Conservation (phyloP, 1,284 basidiomycete genomes). For the Fistulina hepatica region DNA sequence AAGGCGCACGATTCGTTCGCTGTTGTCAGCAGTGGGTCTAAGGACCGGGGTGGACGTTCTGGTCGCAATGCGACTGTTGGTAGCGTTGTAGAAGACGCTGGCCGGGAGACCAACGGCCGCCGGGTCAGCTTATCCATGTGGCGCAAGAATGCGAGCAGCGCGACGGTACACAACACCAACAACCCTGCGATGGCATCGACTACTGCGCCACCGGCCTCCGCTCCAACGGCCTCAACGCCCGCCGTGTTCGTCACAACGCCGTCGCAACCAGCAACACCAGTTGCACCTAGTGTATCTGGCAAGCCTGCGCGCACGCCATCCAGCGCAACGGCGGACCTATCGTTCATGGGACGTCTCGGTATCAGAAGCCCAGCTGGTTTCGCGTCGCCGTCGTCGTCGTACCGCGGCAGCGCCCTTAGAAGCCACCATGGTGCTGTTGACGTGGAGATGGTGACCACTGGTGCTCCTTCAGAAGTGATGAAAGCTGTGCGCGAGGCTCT, state of each 20-base stretch:
- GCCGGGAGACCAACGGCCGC: too few relatives aligned
- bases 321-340: constrained; percentile 6
- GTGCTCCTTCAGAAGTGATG: constrained; percentile 81
- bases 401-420: constrained; percentile 53
- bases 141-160: constrained; percentile 16
- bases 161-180: constrained; percentile 13
- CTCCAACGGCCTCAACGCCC: constrained; percentile 1
- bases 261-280: constrained; percentile 3
- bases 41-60: too few relatives aligned
- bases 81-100: too few relatives aligned
- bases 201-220: not conserved
- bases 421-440: constrained; percentile 92
- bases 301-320: not conserved
- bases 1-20: constrained; percentile 38
- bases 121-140: too few relatives aligned
- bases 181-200: not conserved
- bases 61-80: too few relatives aligned
- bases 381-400: constrained; percentile 6
- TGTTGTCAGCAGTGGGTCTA: constrained; percentile 22
- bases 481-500: constrained; percentile 73
- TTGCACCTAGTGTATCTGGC: not conserved
- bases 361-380: too few relatives aligned
- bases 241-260: too few relatives aligned
- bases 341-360: constrained; percentile 8
- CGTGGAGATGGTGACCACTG: constrained; percentile 84